These are phyloP conservation scores for Spinacia oleracea DNA, from an alignment of 179 eudicot species.

Conservation along the genomic window DNA sequence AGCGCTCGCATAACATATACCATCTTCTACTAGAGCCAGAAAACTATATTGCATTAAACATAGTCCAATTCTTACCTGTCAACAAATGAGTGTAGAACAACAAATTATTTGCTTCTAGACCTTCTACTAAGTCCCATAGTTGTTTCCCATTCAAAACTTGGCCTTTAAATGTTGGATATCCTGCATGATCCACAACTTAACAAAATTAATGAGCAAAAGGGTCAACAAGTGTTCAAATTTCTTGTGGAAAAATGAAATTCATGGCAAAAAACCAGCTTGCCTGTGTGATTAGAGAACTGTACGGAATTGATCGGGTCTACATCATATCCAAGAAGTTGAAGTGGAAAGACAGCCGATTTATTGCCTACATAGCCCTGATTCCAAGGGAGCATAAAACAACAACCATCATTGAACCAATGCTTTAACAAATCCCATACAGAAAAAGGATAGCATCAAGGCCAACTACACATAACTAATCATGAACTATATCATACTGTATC, in stretches of 20 bases:
- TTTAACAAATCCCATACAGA: neutral
- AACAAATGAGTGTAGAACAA: constrained; percentile 88
- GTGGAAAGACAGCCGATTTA: constrained; percentile 94
- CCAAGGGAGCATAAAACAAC: neutral
- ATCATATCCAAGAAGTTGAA: constrained; percentile 88
- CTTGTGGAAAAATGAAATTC: neutral
- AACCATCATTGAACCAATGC: constrained; percentile 3
- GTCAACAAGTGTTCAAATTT: neutral
- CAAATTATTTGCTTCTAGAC: constrained; percentile 76
- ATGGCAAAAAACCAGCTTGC: constrained; percentile 53
- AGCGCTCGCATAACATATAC: neutral
- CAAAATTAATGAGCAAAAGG: constrained; percentile 16
- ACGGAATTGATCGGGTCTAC: constrained; percentile 94
- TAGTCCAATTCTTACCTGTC: constrained; percentile 39
- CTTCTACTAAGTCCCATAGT: constrained; percentile 85
- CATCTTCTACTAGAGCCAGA: neutral
- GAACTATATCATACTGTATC: neutral
- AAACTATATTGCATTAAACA: neutral
- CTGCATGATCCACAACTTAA: constrained; percentile 44
- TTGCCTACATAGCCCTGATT: constrained; percentile 90
- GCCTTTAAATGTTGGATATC: constrained; percentile 92
- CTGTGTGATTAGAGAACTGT: constrained; percentile 98
- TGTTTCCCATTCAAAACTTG: constrained; percentile 88
- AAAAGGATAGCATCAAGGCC: neutral
- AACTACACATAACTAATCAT: neutral